phyloP scores from a whole-genome alignment of 1,284 basidiomycete genomes.

The Singerocomus inundabilis region DNA sequence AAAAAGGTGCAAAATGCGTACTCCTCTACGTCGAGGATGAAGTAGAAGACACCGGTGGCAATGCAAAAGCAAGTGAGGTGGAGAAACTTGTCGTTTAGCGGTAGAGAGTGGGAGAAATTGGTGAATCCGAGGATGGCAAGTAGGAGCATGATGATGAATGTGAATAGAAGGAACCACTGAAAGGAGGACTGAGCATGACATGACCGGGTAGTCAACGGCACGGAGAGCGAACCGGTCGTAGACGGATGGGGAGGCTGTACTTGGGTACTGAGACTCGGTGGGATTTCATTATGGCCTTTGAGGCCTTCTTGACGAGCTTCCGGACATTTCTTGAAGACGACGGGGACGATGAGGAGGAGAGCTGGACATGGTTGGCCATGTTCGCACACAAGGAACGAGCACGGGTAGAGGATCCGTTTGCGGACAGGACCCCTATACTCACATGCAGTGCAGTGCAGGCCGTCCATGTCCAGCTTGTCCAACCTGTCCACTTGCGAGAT shows the following conservation, averaged over 20 bases:
- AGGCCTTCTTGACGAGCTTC: conserved; percentile 36
- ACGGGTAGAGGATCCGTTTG: conserved; percentile 2
- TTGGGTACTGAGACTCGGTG: conserved; percentile 55
- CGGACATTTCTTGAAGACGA: conserved; percentile 22
- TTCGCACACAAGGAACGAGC: neutral
- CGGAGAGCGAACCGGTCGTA: conserved; percentile 60
- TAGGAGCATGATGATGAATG: conserved; percentile 59
- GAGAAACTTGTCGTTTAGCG: conserved; percentile 80
- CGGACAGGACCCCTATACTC: conserved; percentile 13
- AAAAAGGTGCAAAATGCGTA: conserved; percentile 36
- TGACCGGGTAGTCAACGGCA: conserved; percentile 2
- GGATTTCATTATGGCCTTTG: conserved; percentile 57
- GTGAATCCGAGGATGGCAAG: conserved; percentile 76
- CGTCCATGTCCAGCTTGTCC: conserved; percentile 45
- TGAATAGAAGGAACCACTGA: conserved; percentile 75
- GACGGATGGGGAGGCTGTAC: conserved; percentile 67
- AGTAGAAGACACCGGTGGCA: conserved; percentile 82
- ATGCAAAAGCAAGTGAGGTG: conserved; percentile 81
- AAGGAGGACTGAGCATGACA: conserved; percentile 7
- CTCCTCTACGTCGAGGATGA: conserved; percentile 87
- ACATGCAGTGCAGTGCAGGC: no score
- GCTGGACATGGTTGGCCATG: conserved; percentile 19
- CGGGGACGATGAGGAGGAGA: conserved; percentile 13
- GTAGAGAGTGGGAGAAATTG: conserved; percentile 60
- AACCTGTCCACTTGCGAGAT: conserved; percentile 76